phyloP scores from a whole-genome alignment of 441 rosid species.

The Euphorbia celastroides region DNA sequence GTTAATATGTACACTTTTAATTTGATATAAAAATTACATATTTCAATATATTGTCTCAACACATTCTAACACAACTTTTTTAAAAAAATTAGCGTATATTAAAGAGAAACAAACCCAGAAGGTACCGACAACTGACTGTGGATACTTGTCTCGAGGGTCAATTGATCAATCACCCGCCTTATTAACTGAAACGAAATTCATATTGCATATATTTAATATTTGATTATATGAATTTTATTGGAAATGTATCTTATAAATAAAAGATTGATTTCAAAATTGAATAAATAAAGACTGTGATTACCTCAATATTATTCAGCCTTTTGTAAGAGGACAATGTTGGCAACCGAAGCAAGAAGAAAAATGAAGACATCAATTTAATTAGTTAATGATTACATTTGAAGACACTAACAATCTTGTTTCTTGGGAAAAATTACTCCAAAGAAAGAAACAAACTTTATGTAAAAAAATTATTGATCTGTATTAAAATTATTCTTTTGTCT shows the following conservation, averaged over 20 bases:
- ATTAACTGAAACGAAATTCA: slow-evolving; percentile 11
- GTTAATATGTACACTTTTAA: not conserved
- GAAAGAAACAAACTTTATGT: not conserved
- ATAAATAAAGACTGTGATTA: not conserved
- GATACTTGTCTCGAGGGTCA: slow-evolving; percentile 18
- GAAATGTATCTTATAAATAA: not conserved
- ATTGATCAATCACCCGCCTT: slow-evolving; percentile 10
- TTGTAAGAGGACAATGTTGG: not conserved
- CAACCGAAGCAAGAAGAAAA: not conserved
- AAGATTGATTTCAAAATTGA: not conserved
- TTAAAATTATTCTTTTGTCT: too few relatives aligned
- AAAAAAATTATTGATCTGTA: too few relatives aligned
- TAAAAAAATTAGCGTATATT: not conserved
- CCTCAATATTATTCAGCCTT: slow-evolving; percentile 30
- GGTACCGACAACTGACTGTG: not conserved
- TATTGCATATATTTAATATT: not conserved
- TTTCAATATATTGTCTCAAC: too few relatives aligned
- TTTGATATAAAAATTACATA: not conserved
- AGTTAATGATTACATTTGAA: too few relatives aligned
- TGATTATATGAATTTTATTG: not conserved
- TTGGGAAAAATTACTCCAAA: not conserved
- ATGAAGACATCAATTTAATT: not conserved
- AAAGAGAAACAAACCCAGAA: slow-evolving; percentile 20
- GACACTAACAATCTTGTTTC: too few relatives aligned
- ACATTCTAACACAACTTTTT: too few relatives aligned